Conservation (phyloP, 192 early-diverging fungal genomes). For the Helicostylum pulchrum region DNA sequence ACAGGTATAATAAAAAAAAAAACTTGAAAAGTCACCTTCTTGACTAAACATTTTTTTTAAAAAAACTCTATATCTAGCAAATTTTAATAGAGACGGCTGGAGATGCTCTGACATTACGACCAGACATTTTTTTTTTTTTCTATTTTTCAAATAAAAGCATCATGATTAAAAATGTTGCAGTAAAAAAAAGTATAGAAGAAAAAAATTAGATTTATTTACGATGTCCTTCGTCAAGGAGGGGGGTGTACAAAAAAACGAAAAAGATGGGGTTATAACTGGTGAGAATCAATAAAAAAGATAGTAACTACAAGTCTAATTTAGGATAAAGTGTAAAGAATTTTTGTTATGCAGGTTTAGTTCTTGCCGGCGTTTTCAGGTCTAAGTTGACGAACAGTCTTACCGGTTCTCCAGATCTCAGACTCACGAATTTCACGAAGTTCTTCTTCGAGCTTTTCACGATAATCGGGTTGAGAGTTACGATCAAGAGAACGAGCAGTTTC, state of each 20-base stretch:
- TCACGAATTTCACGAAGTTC: slow-evolving; percentile 89
- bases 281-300: not conserved
- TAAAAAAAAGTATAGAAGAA: no score
- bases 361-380: slow-evolving; percentile 76
- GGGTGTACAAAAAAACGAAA: not conserved
- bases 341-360: slow-evolving; percentile 11
- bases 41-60: no score
- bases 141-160: no score
- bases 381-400: slow-evolving; percentile 81
- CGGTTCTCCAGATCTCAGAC: slow-evolving; percentile 91
- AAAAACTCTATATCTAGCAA: no score
- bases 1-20: no score
- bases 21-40: no score
- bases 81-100: no score
- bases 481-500: slow-evolving; percentile 83
- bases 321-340: not conserved
- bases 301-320: not conserved
- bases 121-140: no score
- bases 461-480: slow-evolving; percentile 88
- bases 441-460: slow-evolving; percentile 90
- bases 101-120: no score
- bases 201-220: no score
- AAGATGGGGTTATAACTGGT: no score
- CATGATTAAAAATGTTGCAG: no score
- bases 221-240: not conserved